Base-by-base conservation (phyloP, 108 stramenopile species). In the Aurantiochytrium sp. region DNA sequence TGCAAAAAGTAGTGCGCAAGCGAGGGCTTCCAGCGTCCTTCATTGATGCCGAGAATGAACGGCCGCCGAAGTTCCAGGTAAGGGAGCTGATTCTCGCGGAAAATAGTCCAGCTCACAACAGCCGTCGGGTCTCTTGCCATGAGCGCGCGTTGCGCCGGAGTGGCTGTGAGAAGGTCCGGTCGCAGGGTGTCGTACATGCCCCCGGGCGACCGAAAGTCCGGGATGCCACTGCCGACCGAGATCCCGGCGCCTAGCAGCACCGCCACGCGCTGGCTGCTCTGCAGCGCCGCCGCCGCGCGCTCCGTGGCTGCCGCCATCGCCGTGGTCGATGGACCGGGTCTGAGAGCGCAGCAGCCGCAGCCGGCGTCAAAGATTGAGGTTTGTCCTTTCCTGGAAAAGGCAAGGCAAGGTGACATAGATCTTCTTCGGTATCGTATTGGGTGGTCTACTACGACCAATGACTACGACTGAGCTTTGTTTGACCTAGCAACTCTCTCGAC, bases 1-100 rank as follows among this genome's bases (percentile, higher is more conserved):
- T 95, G 93, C 60, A 96, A 92, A 88, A 97, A 97, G 72, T 96
- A 93, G 93, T 97, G 97, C 5, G 96, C 94, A 59, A 96, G 60
- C 0, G 97, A 96, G 4, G 97, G 93, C 87, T 95, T 96, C 96
- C 96, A 96, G 44, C 57, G 72, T 72, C 72, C 59, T 93, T 91
- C 42, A 1, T 91, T 88, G 4, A 95, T 95, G 10, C 97, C 96
- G 72, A 97, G 89, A 59, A 96, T 95, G 83, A 97, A 96, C 59
- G 94, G 90, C 43, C 97, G 92, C 44, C 94, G 95, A 49, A 96
- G 90, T 89, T 97, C 96, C 87, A 96, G 91, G 92, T 94, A 96
- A 10, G 96, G 97, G 45, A 97, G 88, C 23, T 95, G 95, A 91
- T 97, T 97, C 72, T 94, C 91, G 76, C 95, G 64, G 87, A 97